A percentile compares a stretch with the other conserved stretches of the same genome.
These are phyloP conservation scores for Zoysia pacifica DNA, from an alignment of 176 grass and related monocot genomes.

Conservation along the genomic window DNA sequence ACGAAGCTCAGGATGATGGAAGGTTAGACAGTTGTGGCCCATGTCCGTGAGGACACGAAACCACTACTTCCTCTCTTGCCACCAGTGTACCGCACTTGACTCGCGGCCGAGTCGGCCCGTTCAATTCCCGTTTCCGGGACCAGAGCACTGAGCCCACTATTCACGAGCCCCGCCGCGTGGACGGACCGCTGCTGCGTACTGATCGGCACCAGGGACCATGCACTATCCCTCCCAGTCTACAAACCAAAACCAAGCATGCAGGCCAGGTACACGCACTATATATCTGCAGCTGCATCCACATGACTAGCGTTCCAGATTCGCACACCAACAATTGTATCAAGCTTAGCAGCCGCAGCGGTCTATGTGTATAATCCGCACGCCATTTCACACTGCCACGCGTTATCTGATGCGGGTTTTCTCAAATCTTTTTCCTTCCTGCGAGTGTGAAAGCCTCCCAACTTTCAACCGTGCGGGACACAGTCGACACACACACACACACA, in stretches of 20 bases:
- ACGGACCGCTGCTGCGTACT: neutral
- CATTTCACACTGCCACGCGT: slow-evolving; percentile 39
- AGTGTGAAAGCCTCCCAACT: slow-evolving; percentile 39
- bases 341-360: neutral
- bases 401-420: neutral
- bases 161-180: neutral
- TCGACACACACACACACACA: neutral
- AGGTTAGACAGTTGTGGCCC: neutral
- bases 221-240: no score
- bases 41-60: neutral
- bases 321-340: neutral
- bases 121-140: neutral
- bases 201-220: no score
- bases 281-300: no score
- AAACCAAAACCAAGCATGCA: no score
- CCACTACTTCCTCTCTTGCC: neutral
- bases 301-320: no score
- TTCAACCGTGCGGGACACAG: slow-evolving; percentile 13
- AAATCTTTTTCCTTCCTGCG: neutral
- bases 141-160: neutral
- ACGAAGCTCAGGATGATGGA: neutral
- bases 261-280: no score
- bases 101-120: neutral
- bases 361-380: neutral
- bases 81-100: slow-evolving; percentile 18